Base-by-base conservation (phyloP, 2,329 filamentous ascomycete genomes). In the Dothistroma pini region DNA sequence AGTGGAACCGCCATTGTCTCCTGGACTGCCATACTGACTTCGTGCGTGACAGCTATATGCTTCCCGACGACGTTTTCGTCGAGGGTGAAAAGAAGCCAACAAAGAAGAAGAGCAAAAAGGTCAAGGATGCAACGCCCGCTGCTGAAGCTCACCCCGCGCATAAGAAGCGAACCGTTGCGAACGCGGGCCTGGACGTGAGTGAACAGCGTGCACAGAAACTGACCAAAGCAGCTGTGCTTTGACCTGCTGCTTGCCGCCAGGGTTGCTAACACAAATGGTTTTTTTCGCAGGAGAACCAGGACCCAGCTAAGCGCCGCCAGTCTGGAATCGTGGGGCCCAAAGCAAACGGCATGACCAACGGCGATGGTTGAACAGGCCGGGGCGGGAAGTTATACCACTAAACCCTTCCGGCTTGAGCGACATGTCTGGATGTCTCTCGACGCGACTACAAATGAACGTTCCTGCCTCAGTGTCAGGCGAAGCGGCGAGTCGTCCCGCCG, bases 11-110 rank as follows among this genome's bases (percentile, higher is more conserved):
- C 8, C 9, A 25, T 49, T 7, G 2, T 10, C 7, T 56, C 54
- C 22, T 35, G 34, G 29, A 29, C 3, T 14, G 35, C 21, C 31
- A 19, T 51, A 32, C 69, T 69, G 53, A 72, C 57, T 34, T 19
- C 31, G 25, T 9, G 14, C n/a, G 55, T 49, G 65, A 35, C 71
- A 97, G 93, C 76, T 90, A 90, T 74, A 87, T 92, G 72, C 83
- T 99, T 29, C 95, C 95, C 31, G 87, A 91, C 62, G 93, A 99
- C 75, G 87, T 97, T 2, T 99, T 99, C 73, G 83, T 87, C 53
- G 79, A 87, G 25, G 90, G 90, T 70, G 95, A 99, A 76, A 74
- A 69, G 5, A 73, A 75, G 56, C 80, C 80, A 5, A 71, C 70
- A 16, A 78, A 77, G 64, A 70, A 74, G 34, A 76, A 76, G 68